phyloP scores from a whole-genome alignment of 257 asterid species.

The Salvia splendens region DNA sequence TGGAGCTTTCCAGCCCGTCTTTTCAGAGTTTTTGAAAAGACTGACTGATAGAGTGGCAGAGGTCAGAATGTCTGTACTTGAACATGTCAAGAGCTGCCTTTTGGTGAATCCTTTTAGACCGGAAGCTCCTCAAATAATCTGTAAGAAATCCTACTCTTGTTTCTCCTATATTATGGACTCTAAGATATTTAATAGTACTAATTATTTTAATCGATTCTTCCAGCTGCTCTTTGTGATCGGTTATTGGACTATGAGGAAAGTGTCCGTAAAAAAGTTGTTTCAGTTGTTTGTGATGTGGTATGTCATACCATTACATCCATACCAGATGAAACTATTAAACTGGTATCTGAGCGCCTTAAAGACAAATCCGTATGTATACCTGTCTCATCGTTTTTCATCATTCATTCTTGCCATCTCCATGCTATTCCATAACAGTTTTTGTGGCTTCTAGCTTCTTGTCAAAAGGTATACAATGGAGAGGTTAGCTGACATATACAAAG shows the following conservation, averaged over 20 bases:
- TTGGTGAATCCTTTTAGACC: slow-evolving; percentile 69
- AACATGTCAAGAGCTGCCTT: slow-evolving; percentile 70
- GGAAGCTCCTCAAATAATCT: slow-evolving; percentile 78
- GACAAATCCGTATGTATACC: slow-evolving; percentile 85
- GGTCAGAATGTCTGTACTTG: slow-evolving; percentile 88
- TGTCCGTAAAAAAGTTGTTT: slow-evolving; percentile 91
- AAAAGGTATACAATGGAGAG: slow-evolving; percentile 91
- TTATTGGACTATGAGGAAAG: slow-evolving; percentile 86
- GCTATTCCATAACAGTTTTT: slow-evolving; percentile 31
- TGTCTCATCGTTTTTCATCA: slow-evolving; percentile 27
- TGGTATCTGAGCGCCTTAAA: slow-evolving; percentile 89
- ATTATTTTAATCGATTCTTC: slow-evolving; percentile 34
- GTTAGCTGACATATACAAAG: slow-evolving; percentile 80
- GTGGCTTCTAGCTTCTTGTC: slow-evolving; percentile 68
- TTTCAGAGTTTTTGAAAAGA: slow-evolving; percentile 83
- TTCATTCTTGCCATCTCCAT: slow-evolving; percentile 22
- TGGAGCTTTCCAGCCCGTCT: slow-evolving; percentile 74
- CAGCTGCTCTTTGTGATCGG: slow-evolving; percentile 90
- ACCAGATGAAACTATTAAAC: slow-evolving; percentile 70
- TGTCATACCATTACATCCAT: slow-evolving; percentile 64
- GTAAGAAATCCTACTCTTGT: slow-evolving; percentile 50
- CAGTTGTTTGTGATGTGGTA: slow-evolving; percentile 81
- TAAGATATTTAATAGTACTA: slow-evolving; percentile 34
- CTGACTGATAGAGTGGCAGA: slow-evolving; percentile 81
- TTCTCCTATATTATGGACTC: slow-evolving; percentile 14